A percentile compares a stretch with the other conserved stretches of the same genome.
These are phyloP conservation scores for Zymoseptoria crescenta DNA, from an alignment of 2,329 filamentous ascomycete genomes.

Conservation along the genomic window DNA sequence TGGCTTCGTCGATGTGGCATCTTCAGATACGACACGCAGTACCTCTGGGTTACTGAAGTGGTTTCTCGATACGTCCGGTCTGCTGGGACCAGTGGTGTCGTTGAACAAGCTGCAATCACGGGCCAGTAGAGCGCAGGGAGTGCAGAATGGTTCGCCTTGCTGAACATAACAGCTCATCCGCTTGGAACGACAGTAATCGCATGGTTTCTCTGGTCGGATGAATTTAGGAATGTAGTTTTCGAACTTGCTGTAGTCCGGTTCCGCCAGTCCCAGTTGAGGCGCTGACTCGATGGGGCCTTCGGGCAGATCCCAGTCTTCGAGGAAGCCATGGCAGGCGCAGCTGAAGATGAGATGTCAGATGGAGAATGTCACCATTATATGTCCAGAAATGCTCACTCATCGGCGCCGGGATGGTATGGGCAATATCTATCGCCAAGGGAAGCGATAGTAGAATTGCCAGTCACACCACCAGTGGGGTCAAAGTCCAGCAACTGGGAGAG, in stretches of 20 bases:
- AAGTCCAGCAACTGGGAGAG: conserved; percentile 10
- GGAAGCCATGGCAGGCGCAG: conserved; percentile 13
- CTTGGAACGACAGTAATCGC: conserved; percentile 41
- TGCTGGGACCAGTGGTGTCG: conserved; percentile 19
- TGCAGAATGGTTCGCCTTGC: conserved; percentile 35
- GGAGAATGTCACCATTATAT: neutral
- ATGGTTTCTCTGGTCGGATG: conserved; percentile 38
- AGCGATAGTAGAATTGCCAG: conserved; percentile 2
- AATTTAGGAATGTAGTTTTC: conserved; percentile 40
- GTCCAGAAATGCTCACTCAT: conserved; percentile 8
- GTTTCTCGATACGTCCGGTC: conserved; percentile 35
- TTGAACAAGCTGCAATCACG: conserved; percentile 41
- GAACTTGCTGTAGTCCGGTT: conserved; percentile 36
- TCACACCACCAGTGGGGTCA: conserved; percentile 3
- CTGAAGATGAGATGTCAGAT: neutral
- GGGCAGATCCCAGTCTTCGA: conserved; percentile 13
- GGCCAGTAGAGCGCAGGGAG: conserved; percentile 42
- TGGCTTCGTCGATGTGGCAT: conserved; percentile 25
- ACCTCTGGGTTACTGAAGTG: conserved; percentile 34
- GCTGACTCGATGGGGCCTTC: conserved; percentile 1
- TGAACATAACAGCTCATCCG: conserved; percentile 41
- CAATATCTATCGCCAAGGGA: conserved; percentile 5
- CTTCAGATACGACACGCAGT: conserved; percentile 40
- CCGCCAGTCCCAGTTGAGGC: conserved; percentile 8
- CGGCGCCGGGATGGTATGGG: conserved; percentile 11